A percentile compares a stretch with the other conserved stretches of the same genome.
These are phyloP conservation scores for Myxozyma melibiosi DNA, from an alignment of 805 yeast species.

Conservation along the genomic window DNA sequence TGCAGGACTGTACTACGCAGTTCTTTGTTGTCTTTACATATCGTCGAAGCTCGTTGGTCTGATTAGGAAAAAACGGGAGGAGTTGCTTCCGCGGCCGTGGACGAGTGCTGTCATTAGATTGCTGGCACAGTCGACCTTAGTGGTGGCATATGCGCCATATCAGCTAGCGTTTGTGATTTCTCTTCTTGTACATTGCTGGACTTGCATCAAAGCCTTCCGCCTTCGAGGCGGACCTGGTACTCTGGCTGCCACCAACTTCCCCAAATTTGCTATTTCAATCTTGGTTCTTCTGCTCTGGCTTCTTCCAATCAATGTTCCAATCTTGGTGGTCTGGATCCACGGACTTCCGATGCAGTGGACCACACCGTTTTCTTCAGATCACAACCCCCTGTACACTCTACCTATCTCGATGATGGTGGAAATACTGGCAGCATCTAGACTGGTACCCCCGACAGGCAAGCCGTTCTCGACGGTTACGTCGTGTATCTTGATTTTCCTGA, in stretches of 20 bases:
- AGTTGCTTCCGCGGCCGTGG: background rate
- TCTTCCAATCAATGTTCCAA: constrained; percentile 76
- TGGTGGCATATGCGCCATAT: constrained; percentile 71
- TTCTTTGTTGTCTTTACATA: constrained; percentile 45
- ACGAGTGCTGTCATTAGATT: background rate
- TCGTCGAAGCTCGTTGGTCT: constrained; percentile 2
- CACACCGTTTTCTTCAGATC: constrained; percentile 85
- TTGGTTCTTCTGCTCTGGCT: constrained; percentile 74
- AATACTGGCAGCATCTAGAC: constrained; percentile 52
- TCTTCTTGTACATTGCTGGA: constrained; percentile 58
- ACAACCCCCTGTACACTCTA: constrained; percentile 72
- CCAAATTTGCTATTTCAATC: constrained; percentile 65
- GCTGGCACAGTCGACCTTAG: constrained; percentile 46
- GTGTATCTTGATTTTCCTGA: constrained; percentile 53
- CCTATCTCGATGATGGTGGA: constrained; percentile 69
- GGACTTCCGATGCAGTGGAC: constrained; percentile 76
- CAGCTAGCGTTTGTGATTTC: constrained; percentile 74
- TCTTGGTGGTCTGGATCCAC: constrained; percentile 77
- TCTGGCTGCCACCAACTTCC: constrained; percentile 37
- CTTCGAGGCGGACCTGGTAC: background rate
- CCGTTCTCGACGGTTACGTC: constrained; percentile 43
- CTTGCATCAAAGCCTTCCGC: constrained; percentile 44
- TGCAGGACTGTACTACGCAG: constrained; percentile 42
- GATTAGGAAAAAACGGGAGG: background rate
- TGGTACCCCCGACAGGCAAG: constrained; percentile 46